These are phyloP conservation scores for Alternaria triticimaculans DNA, from an alignment of 2,329 filamentous ascomycete genomes.

Conservation along the genomic window DNA sequence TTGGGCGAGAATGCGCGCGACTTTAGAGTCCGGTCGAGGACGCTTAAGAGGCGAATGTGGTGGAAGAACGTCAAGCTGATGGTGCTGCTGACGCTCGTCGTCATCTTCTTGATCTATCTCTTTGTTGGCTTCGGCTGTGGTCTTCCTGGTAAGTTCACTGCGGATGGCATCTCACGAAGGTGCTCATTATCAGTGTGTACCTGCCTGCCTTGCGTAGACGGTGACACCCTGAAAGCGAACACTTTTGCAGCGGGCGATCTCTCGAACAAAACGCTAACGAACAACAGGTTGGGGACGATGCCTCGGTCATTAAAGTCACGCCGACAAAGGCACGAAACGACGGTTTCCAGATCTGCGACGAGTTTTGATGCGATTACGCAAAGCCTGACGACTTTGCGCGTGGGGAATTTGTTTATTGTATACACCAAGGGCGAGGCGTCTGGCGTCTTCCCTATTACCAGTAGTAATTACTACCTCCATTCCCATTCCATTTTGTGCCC, in stretches of 20 bases:
- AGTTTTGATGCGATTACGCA: not conserved
- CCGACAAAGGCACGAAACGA: not conserved
- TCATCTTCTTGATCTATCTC: conserved; percentile 74
- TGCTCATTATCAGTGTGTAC: not conserved
- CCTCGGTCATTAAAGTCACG: conserved; percentile 31
- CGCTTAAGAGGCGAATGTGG: conserved; percentile 94
- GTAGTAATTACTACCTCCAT: conserved; percentile 5
- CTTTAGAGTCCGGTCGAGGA: conserved; percentile 85
- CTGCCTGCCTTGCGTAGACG: not conserved
- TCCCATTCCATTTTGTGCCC: not conserved
- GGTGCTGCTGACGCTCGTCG: conserved; percentile 75
- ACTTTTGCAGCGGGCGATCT: not conserved
- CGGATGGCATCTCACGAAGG: not conserved
- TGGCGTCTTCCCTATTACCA: conserved; percentile 2
- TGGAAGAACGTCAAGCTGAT: conserved; percentile 99
- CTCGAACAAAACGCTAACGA: conserved; percentile 20
- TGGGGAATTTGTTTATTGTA: conserved; percentile 7
- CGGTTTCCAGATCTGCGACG: not conserved
- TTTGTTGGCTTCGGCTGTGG: conserved; percentile 77
- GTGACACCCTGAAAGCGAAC: not conserved
- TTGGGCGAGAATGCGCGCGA: conserved; percentile 87
- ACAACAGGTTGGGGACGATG: conserved; percentile 47
- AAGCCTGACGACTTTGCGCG: not conserved
- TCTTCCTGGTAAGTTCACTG: conserved; percentile 58
- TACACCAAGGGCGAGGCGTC: conserved; percentile 14